Evolutionary conservation across 176 grass and related monocot genomes (phyloP).

Genomic region (Puccinellia tenuiflora): DNA sequence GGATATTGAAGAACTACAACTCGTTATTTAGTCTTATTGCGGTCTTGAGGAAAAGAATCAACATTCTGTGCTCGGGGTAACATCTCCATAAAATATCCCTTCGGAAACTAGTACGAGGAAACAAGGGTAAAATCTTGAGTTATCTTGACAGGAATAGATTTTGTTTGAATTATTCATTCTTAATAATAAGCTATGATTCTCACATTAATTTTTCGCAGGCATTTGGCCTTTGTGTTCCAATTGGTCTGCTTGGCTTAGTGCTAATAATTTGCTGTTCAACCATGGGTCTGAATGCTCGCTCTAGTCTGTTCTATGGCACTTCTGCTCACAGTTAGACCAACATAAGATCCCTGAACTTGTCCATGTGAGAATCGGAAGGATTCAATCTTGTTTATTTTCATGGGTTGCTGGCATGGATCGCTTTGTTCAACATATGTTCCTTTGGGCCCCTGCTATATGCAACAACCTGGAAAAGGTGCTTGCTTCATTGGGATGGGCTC

Average conservation of each 20-base stretch:
- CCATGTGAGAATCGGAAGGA: not conserved
- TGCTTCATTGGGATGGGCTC: not conserved
- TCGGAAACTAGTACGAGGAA: conserved; percentile 5
- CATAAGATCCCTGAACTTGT: conserved; percentile 4
- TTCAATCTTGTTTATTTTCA: not conserved
- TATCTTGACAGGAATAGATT: conserved; percentile 6
- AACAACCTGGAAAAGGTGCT: not conserved
- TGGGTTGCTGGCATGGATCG: conserved; percentile 8
- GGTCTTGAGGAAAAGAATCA: conserved; percentile 10
- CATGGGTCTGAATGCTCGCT: conserved; percentile 1
- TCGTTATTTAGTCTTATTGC: not conserved
- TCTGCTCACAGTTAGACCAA: not conserved
- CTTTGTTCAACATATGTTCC: not conserved
- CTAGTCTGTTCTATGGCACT: not conserved
- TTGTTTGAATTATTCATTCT: conserved; percentile 2
- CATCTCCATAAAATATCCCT: not conserved
- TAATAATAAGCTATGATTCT: conserved; percentile 21
- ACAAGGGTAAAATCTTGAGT: conserved; percentile 29
- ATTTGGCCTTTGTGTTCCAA: conserved; percentile 31
- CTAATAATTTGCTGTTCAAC: conserved; percentile 27
- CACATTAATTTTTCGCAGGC: conserved; percentile 39
- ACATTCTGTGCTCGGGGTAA: not conserved
- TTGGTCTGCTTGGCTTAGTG: conserved; percentile 26
- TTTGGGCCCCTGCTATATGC: not conserved
- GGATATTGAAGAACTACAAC: conserved; percentile 10